phyloP scores from a whole-genome alignment of 305 asterid genomes.

The Solanum chacoense region DNA sequence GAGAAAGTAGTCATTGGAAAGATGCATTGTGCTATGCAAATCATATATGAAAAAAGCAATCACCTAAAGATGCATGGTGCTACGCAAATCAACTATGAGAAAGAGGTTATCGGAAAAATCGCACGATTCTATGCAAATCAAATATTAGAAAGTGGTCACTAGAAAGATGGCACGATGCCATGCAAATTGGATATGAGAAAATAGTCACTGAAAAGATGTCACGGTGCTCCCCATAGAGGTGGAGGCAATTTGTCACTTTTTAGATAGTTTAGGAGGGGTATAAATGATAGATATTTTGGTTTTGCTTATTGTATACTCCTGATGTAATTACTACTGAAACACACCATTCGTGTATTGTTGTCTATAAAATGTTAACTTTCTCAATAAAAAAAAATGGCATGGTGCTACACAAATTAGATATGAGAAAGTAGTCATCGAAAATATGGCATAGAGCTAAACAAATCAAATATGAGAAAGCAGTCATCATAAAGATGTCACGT shows the following conservation, averaged over 20 bases:
- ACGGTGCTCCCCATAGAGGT: neutral
- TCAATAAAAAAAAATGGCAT: neutral
- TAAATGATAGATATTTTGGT: no score
- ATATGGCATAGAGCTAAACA: neutral
- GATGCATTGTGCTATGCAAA: neutral
- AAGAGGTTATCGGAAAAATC: no score
- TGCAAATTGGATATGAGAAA: no score
- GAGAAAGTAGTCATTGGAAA: neutral
- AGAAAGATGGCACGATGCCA: no score
- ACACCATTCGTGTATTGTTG: no score
- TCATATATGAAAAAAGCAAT: neutral
- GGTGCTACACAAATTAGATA: neutral
- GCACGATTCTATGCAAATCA: no score
- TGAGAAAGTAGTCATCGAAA: neutral
- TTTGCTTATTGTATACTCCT: no score
- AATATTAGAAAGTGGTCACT: no score
- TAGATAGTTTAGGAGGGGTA: no score
- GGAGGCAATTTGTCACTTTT: no score
- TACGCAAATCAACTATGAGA: neutral
- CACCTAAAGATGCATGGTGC: neutral
- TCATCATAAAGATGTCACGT: neutral
- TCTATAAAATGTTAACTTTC: no score
- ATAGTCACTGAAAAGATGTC: neutral
- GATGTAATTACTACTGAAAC: no score
- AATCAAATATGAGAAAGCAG: neutral